Conservation (phyloP, 495 filamentous ascomycete species). For the Bathelium albidoporum region DNA sequence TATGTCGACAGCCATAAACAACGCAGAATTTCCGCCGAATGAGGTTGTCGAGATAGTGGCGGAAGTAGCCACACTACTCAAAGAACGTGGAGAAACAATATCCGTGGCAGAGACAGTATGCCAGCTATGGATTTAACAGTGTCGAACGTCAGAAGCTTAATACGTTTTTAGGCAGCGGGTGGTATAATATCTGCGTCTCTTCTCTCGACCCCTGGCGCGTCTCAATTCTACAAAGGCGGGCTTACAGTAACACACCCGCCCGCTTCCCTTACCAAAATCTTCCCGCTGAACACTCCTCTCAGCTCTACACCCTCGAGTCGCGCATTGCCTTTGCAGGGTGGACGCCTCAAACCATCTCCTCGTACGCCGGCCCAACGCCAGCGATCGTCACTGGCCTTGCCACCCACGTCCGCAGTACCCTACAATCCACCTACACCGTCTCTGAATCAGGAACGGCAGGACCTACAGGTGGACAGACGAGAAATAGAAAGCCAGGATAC, state of each 20-base stretch:
- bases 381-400: constrained; percentile 46
- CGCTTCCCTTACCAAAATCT: background rate
- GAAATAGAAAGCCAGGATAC: constrained; percentile 51
- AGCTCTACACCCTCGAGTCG: constrained; percentile 52
- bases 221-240: constrained; percentile 47
- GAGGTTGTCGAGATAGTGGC: constrained; percentile 38
- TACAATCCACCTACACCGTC: constrained; percentile 46
- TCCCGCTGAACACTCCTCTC: background rate
- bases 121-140: background rate
- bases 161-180: constrained; percentile 46
- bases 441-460: constrained; percentile 53
- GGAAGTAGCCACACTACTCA: constrained; percentile 43
- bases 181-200: constrained; percentile 49
- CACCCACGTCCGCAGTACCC: constrained; percentile 40
- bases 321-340: constrained; percentile 51
- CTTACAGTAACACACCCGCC: constrained; percentile 36
- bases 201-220: constrained; percentile 46
- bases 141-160: background rate
- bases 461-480: constrained; percentile 47
- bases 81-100: constrained; percentile 42
- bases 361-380: constrained; percentile 48
- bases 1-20: background rate
- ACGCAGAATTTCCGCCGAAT: constrained; percentile 37
- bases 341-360: constrained; percentile 40
- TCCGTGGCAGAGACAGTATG: constrained; percentile 48